phyloP scores from a whole-genome alignment of 1,284 basidiomycete genomes.

The Phellopilus nigrolimitatus region DNA sequence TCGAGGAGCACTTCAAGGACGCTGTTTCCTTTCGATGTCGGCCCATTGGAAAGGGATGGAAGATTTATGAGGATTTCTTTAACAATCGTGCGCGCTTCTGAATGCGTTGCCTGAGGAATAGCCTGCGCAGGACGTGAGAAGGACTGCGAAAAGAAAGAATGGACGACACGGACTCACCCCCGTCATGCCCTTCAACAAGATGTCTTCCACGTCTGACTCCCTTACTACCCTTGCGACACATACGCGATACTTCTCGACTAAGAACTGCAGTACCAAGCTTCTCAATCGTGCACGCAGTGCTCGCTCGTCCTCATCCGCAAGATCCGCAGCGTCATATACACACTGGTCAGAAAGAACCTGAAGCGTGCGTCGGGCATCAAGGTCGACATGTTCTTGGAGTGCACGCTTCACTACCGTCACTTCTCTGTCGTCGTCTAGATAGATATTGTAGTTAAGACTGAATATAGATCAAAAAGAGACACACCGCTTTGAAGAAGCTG shows the following conservation, averaged over 20 bases:
- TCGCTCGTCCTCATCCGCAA: constrained; percentile 52
- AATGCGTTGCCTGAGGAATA: constrained; percentile 39
- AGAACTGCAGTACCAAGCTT: constrained; percentile 53
- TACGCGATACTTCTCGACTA: constrained; percentile 44
- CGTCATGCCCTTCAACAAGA: constrained; percentile 44
- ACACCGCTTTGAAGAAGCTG: constrained; percentile 70
- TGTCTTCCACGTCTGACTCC: constrained; percentile 43
- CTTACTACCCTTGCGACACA: constrained; percentile 43
- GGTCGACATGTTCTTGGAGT: constrained; percentile 55
- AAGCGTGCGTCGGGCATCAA: constrained; percentile 56
- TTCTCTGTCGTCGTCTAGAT: constrained; percentile 59
- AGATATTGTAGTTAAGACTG: constrained; percentile 11
- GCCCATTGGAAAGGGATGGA: constrained; percentile 35
- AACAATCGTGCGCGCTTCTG: constrained; percentile 44
- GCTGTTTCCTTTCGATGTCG: constrained; percentile 31
- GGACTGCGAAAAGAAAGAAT: not conserved
- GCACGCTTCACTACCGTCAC: constrained; percentile 56
- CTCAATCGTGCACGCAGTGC: constrained; percentile 53
- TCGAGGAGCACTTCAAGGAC: constrained; percentile 43
- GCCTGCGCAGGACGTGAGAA: constrained; percentile 34
- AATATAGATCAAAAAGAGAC: constrained; percentile 22
- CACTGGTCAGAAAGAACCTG: constrained; percentile 68
- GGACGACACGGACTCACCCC: constrained; percentile 34
- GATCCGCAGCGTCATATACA: constrained; percentile 41
- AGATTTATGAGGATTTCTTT: constrained; percentile 49